Evolutionary conservation across 1,139 yeast species (phyloP), one percentile per base, ranked within the genome.

Genomic region (Entelexis paramagnoliae): DNA sequence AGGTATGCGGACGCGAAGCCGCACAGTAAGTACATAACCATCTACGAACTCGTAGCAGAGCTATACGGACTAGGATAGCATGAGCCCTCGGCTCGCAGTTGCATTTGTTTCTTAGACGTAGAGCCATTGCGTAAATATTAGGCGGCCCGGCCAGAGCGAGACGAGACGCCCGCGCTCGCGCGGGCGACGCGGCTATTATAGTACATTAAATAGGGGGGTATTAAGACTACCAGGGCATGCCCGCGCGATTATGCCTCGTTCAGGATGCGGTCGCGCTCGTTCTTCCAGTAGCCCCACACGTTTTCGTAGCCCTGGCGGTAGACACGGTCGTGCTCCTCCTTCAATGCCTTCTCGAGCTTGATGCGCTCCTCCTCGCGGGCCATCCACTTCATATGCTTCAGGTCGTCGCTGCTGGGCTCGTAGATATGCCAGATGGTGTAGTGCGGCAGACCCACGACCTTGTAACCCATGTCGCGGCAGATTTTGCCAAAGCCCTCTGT

Each of bases 351-450:
- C 62, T 83, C 87, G 64, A 79, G 83, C 57, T 76, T 72, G 62
- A 78, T 80, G 58, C 93, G 77, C 53, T 79, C 80, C 66, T 87
- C 95, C 67, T 87, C 95, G 62, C 84, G 78, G 0, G 94, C 95
- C 95, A 87, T 84, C 95, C 95, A 86, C 65, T 84, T 95, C 95
- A 87, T 87, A 65, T 87, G 95, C 68, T 85, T 83, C 68, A 84
- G 72, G 70, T 85, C 95, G 62, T 84, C 95, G 3, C 81, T 75
- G 8, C 89, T 81, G 20, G 95, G 95, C 67, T 86, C 96, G 66
- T 85, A 86, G 55, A 86, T 82, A 66, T 86, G 96, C 96, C 95
- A 86, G 57, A 86, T 82, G 42, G 85, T 91, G 64, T 87, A 86
- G 68, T 86, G 94, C 7, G 95, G 95, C 59, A 86, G 72, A 0